These are phyloP conservation scores for Venturia carpophila DNA, from an alignment of 2,329 filamentous ascomycete species.

Conservation along the genomic window DNA sequence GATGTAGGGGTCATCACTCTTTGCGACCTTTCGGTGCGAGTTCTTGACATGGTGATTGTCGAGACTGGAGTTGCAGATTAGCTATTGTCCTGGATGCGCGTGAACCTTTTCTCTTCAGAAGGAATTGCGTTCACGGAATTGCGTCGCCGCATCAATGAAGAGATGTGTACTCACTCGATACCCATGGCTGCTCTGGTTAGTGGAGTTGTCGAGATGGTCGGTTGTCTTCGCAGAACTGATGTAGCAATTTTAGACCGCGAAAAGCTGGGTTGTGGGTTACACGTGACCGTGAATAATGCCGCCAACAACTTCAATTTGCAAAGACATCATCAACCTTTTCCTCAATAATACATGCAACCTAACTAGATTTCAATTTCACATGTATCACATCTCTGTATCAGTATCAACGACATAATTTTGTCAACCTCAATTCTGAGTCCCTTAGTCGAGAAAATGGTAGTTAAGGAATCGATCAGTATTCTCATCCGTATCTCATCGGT, in stretches of 20 bases:
- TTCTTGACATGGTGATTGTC: slow-evolving; percentile 56
- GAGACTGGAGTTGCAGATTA: slow-evolving; percentile 35
- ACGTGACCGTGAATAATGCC: not conserved
- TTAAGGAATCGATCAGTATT: not conserved
- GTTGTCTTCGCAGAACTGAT: not conserved
- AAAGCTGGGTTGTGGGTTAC: not conserved
- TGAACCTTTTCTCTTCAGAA: not conserved
- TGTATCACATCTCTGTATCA: too few relatives aligned
- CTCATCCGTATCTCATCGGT: not conserved
- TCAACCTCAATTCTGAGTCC: not conserved
- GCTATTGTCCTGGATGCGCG: not conserved
- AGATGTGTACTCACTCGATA: slow-evolving; percentile 17
- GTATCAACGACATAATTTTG: too few relatives aligned
- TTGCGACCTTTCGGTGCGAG: slow-evolving; percentile 83
- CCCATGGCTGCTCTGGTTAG: slow-evolving; percentile 14
- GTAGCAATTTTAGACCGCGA: not conserved
- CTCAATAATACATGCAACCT: too few relatives aligned
- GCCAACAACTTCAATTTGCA: too few relatives aligned
- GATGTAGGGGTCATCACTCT: slow-evolving; percentile 97
- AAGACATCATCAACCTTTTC: not conserved
- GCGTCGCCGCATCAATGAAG: not conserved
- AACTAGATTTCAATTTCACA: too few relatives aligned
- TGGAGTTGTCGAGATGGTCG: slow-evolving; percentile 13
- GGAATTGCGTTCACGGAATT: not conserved
- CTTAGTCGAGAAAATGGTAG: not conserved